Evolutionary conservation across 2,329 filamentous ascomycete genomes (phyloP), one percentile per base, ranked within the genome.

Genomic region (Coniochaeta pulveracea): DNA sequence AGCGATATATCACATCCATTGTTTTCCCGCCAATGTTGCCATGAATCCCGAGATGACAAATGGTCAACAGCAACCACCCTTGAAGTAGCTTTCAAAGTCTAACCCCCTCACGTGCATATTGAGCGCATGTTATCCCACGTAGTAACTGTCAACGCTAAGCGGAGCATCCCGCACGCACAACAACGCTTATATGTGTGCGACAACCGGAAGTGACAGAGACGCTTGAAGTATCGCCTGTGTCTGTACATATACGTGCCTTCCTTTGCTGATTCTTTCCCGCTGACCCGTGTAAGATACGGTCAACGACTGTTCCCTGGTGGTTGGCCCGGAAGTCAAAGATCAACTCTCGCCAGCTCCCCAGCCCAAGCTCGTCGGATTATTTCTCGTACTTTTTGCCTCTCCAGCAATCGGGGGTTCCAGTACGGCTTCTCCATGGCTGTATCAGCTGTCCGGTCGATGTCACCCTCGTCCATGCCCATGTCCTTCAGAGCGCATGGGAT

Each of bases 1-100:
- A n/a, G n/a, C n/a, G n/a, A 43, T 76, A 79, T 37, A 89, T 76
- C 7, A 86, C 75, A 0, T 75, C 82, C 17, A 70, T 68, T 0
- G 82, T 82, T 61, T 85, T 86, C 51, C 88, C 82, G 44, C 71
- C 76, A 42, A 88, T 59, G 47, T 80, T 85, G 41, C 77, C 84
- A 41, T 80, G 74, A 43, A 75, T 68, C 34, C 82, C 63, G 46
- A 72, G 88, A 2, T 63, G 47, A n/a, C n/a, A n/a, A n/a, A n/a
- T n/a, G n/a, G n/a, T n/a, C n/a, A n/a, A n/a, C n/a, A n/a, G n/a
- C n/a, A n/a, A n/a, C n/a, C n/a, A n/a, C n/a, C n/a, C n/a, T n/a
- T n/a, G n/a, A n/a, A n/a, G n/a, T n/a, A n/a, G n/a, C n/a, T n/a
- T n/a, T n/a, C n/a, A n/a, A n/a, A n/a, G n/a, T n/a, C n/a, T n/a